Conservation (phyloP, 495 filamentous ascomycete genomes). For the Annulohypoxylon maeteangense region DNA sequence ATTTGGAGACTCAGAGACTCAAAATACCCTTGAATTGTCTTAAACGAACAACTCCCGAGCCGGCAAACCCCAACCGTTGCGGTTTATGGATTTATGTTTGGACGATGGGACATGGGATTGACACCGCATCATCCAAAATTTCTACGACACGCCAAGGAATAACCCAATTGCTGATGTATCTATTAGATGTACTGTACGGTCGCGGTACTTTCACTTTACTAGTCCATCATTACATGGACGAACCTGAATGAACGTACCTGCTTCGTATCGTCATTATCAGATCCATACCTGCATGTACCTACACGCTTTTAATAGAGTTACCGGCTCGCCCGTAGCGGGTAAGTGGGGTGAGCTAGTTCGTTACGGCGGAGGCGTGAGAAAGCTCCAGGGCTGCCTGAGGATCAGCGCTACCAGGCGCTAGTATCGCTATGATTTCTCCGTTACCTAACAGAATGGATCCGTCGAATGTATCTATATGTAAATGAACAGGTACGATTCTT, state of each 20-base stretch:
- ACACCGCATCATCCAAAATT: slow-evolving; percentile 15
- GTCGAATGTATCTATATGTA: neutral
- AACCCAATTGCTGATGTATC: neutral
- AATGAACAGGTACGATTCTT: neutral
- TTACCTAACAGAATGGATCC: slow-evolving; percentile 30
- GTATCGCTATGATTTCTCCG: slow-evolving; percentile 29
- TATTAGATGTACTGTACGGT: neutral
- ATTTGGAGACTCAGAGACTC: slow-evolving; percentile 14
- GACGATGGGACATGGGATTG: neutral
- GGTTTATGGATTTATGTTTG: slow-evolving; percentile 14
- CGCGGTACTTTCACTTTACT: neutral
- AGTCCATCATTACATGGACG: slow-evolving; percentile 3
- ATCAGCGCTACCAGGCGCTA: slow-evolving; percentile 33
- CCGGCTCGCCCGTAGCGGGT: slow-evolving; percentile 22
- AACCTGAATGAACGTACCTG: slow-evolving; percentile 10
- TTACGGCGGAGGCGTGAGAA: slow-evolving; percentile 5
- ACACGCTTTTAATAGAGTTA: slow-evolving; percentile 11
- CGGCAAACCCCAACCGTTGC: slow-evolving; percentile 33
- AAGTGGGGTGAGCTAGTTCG: slow-evolving; percentile 33
- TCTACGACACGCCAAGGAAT: neutral
- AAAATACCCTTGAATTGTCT: neutral
- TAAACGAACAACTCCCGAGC: slow-evolving; percentile 25
- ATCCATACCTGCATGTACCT: slow-evolving; percentile 13
- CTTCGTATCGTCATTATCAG: slow-evolving; percentile 23
- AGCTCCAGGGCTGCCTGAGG: slow-evolving; percentile 13